A percentile compares a stretch with the other conserved stretches of the same genome.
phyloP scores from a whole-genome alignment of 2,329 filamentous ascomycete genomes.

The Aspergillus quadrilineatus region DNA sequence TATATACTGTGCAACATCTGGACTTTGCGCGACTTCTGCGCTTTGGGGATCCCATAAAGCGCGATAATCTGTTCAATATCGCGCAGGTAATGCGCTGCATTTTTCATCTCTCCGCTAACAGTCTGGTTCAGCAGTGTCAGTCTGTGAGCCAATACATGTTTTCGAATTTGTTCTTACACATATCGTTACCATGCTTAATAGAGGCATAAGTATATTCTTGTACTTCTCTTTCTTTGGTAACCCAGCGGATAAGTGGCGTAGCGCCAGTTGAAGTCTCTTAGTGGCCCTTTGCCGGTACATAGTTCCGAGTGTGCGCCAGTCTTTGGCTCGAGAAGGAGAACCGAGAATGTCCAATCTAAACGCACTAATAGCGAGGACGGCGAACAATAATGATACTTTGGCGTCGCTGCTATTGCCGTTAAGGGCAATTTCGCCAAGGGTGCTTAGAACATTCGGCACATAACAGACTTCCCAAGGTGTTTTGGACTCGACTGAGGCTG shows the following conservation, averaged over 20 bases:
- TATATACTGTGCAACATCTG: constrained; percentile 13
- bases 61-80: constrained; percentile 8
- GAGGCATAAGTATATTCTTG: constrained; percentile 11
- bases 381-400: constrained; percentile 8
- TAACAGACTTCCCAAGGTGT: constrained; percentile 11
- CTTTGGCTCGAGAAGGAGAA: not conserved
- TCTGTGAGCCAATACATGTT: not conserved
- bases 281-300: constrained; percentile 7
- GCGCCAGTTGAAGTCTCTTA: constrained; percentile 1
- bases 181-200: constrained; percentile 12
- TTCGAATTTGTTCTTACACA: not conserved
- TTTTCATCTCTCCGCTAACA: constrained; percentile 8
- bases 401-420: constrained; percentile 8
- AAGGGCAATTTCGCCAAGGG: constrained; percentile 5
- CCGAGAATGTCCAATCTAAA: constrained; percentile 5
- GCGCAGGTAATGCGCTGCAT: constrained; percentile 8
- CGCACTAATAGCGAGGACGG: constrained; percentile 6
- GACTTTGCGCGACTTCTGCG: constrained; percentile 8
- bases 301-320: constrained; percentile 6
- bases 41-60: constrained; percentile 6
- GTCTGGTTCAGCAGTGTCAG: not conserved
- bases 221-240: constrained; percentile 9
- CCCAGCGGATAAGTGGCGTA: not conserved
- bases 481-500: constrained; percentile 5
- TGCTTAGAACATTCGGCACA: constrained; percentile 7